Evolutionary conservation across 75 land plant genomes (phyloP).

Genomic region (Azolla pinnata): DNA sequence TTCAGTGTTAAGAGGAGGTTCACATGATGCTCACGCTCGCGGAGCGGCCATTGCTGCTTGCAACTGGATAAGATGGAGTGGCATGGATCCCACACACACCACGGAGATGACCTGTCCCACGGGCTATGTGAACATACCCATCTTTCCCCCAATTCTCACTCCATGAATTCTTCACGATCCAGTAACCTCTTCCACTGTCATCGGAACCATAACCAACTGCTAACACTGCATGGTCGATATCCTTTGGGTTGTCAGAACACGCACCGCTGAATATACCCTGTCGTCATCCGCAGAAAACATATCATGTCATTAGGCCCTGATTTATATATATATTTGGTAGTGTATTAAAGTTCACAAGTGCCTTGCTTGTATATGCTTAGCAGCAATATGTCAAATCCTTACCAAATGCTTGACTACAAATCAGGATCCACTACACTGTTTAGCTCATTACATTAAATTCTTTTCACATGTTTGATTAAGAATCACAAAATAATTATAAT

Average conservation of each 20-base stretch:
- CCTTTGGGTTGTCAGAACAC: slow-evolving; percentile 23
- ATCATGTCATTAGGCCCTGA: too few species aligned
- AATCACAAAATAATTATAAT: too few species aligned
- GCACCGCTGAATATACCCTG: slow-evolving; percentile 33
- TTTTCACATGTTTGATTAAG: too few species aligned
- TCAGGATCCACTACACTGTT: too few species aligned
- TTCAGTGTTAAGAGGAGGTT: too few species aligned
- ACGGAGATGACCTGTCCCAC: neutral
- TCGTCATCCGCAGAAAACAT: too few species aligned
- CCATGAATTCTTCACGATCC: slow-evolving; percentile 36
- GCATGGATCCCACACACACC: slow-evolving; percentile 16
- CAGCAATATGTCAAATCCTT: too few species aligned
- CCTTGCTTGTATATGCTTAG: too few species aligned
- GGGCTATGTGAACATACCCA: slow-evolving; percentile 11
- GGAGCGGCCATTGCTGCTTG: neutral
- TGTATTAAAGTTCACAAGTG: too few species aligned
- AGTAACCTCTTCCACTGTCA: slow-evolving; percentile 9
- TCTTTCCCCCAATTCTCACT: slow-evolving; percentile 15
- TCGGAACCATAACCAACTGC: slow-evolving; percentile 16
- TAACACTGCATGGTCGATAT: slow-evolving; percentile 24
- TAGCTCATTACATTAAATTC: too few species aligned
- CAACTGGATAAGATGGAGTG: slow-evolving; percentile 39
- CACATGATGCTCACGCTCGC: neutral
- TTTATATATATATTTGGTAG: too few species aligned
- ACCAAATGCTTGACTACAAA: too few species aligned